phyloP scores from a whole-genome alignment of 805 yeast species.

The Tetrapisispora arboricola region DNA sequence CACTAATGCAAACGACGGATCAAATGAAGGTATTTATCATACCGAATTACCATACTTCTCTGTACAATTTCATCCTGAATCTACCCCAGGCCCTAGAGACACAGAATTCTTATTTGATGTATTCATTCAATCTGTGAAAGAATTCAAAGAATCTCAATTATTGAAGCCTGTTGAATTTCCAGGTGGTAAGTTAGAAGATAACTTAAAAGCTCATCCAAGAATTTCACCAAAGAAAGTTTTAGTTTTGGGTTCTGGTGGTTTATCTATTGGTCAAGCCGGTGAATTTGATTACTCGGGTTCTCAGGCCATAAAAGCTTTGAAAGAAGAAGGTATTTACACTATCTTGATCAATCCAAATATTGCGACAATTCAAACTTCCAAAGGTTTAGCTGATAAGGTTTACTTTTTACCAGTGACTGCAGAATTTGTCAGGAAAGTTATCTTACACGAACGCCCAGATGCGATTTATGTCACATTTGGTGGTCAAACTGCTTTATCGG shows the following conservation, averaged over 20 bases:
- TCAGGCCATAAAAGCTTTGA: conserved; percentile 96
- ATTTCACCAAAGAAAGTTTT: conserved; percentile 83
- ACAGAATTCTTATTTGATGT: conserved; percentile 95
- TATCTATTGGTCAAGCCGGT: conserved; percentile 98
- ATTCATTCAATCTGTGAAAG: conserved; percentile 72
- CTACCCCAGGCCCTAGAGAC: conserved; percentile 98
- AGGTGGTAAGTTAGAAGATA: conserved; percentile 72
- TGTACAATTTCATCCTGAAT: conserved; percentile 98
- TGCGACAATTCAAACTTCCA: conserved; percentile 96
- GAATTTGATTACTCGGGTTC: conserved; percentile 98
- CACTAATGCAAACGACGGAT: conserved; percentile 91
- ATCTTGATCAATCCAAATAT: conserved; percentile 94
- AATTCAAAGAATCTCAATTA: conserved; percentile 41
- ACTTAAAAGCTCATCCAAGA: conserved; percentile 64
- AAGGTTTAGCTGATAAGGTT: conserved; percentile 96
- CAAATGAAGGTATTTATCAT: conserved; percentile 97
- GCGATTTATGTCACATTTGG: conserved; percentile 96
- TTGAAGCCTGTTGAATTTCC: conserved; percentile 79
- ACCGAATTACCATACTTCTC: conserved; percentile 83
- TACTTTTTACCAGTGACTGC: conserved; percentile 96
- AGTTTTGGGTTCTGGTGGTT: conserved; percentile 95
- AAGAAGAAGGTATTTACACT: conserved; percentile 95
- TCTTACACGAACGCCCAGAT: conserved; percentile 90
- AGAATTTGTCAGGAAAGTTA: conserved; percentile 92
- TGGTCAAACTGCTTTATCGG: conserved; percentile 96